Percentiles rank a stretch among this genome's conserved stretches.
phyloP scores from a whole-genome alignment of 2,329 filamentous ascomycete species.

The Exserohilum turcica region DNA sequence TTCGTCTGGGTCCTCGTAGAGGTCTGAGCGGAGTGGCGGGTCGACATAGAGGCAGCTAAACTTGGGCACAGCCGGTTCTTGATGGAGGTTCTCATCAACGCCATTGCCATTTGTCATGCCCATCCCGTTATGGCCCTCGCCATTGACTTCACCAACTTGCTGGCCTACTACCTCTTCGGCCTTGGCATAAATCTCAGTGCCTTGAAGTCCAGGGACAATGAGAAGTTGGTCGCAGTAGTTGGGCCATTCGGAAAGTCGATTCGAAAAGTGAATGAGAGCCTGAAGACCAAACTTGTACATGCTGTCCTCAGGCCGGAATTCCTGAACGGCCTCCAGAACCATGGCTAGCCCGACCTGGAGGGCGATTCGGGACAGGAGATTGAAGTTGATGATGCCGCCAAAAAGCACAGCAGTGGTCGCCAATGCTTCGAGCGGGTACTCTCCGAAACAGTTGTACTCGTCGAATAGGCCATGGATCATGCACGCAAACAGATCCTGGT shows the following conservation, averaged over 20 bases:
- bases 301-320: constrained; percentile 78
- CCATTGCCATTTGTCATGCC: constrained; percentile 69
- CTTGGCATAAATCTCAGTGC: constrained; percentile 82
- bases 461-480: constrained; percentile 99
- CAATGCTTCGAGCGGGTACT: constrained; percentile 94
- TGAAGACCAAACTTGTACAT: constrained; percentile 99
- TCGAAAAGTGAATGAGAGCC: constrained; percentile 85
- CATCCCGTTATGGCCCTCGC: constrained; percentile 52
- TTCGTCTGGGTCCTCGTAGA: constrained; percentile 81
- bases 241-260: constrained; percentile 90
- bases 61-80: constrained; percentile 68
- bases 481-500: constrained; percentile 95
- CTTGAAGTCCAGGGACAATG: constrained; percentile 78
- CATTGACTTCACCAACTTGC: constrained; percentile 64
- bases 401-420: constrained; percentile 96
- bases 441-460: constrained; percentile 92
- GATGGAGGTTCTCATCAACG: constrained; percentile 63
- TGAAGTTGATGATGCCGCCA: constrained; percentile 93
- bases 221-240: constrained; percentile 86
- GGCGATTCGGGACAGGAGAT: constrained; percentile 85
- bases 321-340: constrained; percentile 94
- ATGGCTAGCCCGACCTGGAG: constrained; percentile 94
- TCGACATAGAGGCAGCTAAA: constrained; percentile 83
- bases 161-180: constrained; percentile 80
- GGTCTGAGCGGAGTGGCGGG: constrained; percentile 63